Evolutionary conservation across 148 eudicot genomes (phyloP).

Genomic region (Chenopodium album): DNA sequence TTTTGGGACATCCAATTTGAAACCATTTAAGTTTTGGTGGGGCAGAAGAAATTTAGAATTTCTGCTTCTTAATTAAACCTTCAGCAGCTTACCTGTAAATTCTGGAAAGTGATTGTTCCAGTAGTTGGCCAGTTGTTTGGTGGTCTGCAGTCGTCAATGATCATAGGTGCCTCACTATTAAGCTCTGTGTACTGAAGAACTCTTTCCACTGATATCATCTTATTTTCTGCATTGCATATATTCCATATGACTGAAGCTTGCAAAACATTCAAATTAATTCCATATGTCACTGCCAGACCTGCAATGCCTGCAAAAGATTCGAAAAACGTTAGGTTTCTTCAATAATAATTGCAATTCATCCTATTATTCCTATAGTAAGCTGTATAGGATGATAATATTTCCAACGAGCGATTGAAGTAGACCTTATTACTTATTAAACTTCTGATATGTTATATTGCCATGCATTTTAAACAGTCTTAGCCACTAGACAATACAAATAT

Average conservation of each 20-base stretch:
- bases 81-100: conserved; percentile 60
- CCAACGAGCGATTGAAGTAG: neutral
- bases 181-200: conserved; percentile 89
- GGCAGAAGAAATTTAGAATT: neutral
- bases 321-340: neutral
- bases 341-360: neutral
- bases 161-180: conserved; percentile 77
- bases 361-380: neutral
- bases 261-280: conserved; percentile 80
- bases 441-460: neutral
- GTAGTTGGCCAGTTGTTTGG: conserved; percentile 76
- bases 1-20: neutral
- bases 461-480: neutral
- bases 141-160: conserved; percentile 60
- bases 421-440: neutral
- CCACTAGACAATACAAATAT: neutral
- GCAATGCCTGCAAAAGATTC: conserved; percentile 74
- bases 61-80: neutral
- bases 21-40: neutral
- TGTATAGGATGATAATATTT: neutral
- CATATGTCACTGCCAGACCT: conserved; percentile 93
- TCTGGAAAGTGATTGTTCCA: conserved; percentile 73
- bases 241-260: conserved; percentile 99
- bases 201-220: conserved; percentile 97
- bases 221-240: conserved; percentile 94